These are phyloP conservation scores for Ceratobasidium theobromae DNA, from an alignment of 1,284 basidiomycete genomes.

Conservation along the genomic window DNA sequence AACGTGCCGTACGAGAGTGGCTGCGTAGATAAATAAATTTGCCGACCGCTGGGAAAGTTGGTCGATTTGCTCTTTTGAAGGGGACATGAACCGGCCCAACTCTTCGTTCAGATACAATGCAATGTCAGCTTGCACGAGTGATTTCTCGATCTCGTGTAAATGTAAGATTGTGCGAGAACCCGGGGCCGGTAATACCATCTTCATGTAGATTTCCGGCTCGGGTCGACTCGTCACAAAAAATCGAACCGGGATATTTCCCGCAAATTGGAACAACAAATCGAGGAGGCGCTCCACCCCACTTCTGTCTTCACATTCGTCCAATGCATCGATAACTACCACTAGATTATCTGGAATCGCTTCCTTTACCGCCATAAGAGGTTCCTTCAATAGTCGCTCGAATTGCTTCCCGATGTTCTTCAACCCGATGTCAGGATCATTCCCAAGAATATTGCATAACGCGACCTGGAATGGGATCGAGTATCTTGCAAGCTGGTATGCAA, in stretches of 20 bases:
- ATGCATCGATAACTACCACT: no score
- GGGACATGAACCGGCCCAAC: not conserved
- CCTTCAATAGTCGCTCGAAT: no score
- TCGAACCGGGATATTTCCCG: not conserved
- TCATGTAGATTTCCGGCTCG: not conserved
- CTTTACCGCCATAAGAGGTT: no score
- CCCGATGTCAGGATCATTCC: no score
- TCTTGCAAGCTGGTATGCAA: no score
- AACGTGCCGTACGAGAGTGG: not conserved
- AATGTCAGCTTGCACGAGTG: not conserved
- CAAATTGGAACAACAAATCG: not conserved
- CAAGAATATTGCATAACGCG: no score
- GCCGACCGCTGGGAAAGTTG: not conserved
- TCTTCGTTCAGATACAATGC: not conserved
- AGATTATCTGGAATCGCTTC: no score
- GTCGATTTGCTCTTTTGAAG: not conserved
- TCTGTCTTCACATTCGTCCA: no score
- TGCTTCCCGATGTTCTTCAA: no score
- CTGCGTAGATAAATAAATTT: conserved; percentile 3
- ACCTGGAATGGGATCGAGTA: no score
- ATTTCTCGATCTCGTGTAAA: not conserved
- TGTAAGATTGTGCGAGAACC: not conserved
- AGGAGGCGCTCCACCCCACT: not conserved
- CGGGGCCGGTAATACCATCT: not conserved
- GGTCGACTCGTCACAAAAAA: not conserved